These are phyloP conservation scores for Pseudohyphozyma bogoriensis DNA, from an alignment of 768 basidiomycete species.

Conservation along the genomic window DNA sequence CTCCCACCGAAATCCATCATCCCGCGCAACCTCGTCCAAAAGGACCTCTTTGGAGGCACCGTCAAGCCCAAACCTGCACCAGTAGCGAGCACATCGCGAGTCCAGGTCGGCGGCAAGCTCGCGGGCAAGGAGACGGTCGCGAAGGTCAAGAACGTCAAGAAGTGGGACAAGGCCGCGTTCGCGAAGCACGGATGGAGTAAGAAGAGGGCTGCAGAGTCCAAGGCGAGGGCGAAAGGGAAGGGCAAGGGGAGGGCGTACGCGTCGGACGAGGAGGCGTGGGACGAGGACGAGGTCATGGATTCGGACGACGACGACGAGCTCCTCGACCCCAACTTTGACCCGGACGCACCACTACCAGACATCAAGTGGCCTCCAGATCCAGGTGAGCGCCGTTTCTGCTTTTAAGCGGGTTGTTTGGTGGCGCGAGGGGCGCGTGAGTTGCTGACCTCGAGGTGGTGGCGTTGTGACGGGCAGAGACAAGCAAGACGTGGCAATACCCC, in stretches of 20 bases:
- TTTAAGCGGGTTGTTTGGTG: too few species aligned
- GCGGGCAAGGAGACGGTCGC: constrained; percentile 41
- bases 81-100: constrained; percentile 3
- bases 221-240: constrained; percentile 50
- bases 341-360: constrained; percentile 69
- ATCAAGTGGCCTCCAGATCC: constrained; percentile 71
- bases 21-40: constrained; percentile 13
- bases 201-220: constrained; percentile 44
- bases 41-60: constrained; percentile 17
- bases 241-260: constrained; percentile 36
- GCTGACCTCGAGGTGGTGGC: too few species aligned
- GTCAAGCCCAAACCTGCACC: constrained; percentile 1
- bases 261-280: constrained; percentile 35
- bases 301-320: constrained; percentile 48
- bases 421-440: too few species aligned
- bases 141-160: constrained; percentile 59
- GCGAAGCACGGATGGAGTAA: constrained; percentile 51
- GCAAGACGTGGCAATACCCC: constrained; percentile 83
- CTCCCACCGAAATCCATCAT: constrained; percentile 13
- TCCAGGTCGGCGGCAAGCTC: constrained; percentile 3
- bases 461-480: too few species aligned
- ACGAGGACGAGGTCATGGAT: constrained; percentile 46
- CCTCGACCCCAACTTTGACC: constrained; percentile 45
- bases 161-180: constrained; percentile 83
- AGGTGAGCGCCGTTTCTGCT: too few species aligned